phyloP scores from a whole-genome alignment of 306 rosid species.

The Rubus parviflorus region DNA sequence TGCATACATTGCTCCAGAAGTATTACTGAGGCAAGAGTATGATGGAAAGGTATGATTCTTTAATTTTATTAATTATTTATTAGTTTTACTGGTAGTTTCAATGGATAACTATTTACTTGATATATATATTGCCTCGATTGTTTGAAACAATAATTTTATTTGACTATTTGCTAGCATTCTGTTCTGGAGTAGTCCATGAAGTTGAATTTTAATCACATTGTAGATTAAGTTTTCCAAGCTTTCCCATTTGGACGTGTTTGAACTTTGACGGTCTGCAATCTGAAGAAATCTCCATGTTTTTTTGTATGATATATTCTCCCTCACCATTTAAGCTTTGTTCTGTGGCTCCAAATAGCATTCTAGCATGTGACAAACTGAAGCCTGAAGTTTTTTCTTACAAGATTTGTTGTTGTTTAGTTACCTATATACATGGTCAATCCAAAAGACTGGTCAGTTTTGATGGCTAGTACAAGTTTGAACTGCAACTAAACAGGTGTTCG shows the following conservation, averaged over 20 bases:
- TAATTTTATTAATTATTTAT: constrained; percentile 10
- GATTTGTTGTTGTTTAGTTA: not conserved
- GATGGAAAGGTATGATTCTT: constrained; percentile 79
- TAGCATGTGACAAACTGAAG: not conserved
- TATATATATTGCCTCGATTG: not conserved
- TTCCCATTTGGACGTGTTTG: not conserved
- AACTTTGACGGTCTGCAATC: not conserved
- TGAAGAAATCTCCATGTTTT: not conserved
- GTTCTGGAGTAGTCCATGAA: not conserved
- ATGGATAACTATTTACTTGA: too few species aligned
- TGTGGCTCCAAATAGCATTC: not conserved
- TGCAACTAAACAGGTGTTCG: not conserved
- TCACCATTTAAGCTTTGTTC: constrained; percentile 8
- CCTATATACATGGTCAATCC: not conserved
- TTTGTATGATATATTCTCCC: not conserved
- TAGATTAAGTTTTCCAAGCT: not conserved
- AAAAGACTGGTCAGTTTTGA: not conserved
- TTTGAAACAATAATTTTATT: not conserved
- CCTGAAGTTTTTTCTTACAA: not conserved
- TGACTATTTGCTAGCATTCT: not conserved
- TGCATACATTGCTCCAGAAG: constrained; percentile 98
- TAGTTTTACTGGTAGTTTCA: not conserved
- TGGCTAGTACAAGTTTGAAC: not conserved
- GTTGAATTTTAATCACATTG: not conserved
- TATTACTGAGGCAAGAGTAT: constrained; percentile 76